Conservation (phyloP, 2,329 filamentous ascomycete species). For the Arthroderma uncinatum region DNA sequence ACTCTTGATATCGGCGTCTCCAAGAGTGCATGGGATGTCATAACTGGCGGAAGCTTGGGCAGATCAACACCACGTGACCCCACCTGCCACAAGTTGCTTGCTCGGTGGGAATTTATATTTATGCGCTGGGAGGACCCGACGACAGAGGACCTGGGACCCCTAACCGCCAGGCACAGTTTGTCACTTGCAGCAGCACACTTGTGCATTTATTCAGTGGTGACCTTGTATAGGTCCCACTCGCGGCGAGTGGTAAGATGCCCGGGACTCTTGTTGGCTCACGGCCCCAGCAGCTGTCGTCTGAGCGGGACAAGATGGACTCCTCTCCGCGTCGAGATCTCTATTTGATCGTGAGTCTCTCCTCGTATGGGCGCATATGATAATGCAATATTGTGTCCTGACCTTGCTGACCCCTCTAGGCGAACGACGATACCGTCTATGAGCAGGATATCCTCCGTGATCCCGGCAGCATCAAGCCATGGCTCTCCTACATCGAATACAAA, state of each 20-base stretch:
- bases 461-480: constrained; percentile 83
- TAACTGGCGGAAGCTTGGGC: background rate
- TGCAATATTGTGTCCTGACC: constrained; percentile 20
- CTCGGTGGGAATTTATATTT: background rate
- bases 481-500: constrained; percentile 89
- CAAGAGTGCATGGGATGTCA: background rate
- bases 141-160: background rate
- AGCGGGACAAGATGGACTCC: constrained; percentile 33
- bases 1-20: background rate
- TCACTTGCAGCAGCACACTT: background rate
- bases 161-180: background rate
- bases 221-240: constrained; percentile 16
- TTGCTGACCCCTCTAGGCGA: constrained; percentile 46
- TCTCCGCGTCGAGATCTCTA: constrained; percentile 34
- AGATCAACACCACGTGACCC: background rate
- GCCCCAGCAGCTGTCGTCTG: constrained; percentile 34
- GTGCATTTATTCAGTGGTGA: constrained; percentile 11
- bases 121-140: background rate
- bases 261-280: constrained; percentile 40
- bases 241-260: constrained; percentile 38
- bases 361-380: background rate
- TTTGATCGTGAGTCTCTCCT: constrained; percentile 31
- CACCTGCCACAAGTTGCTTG: background rate
- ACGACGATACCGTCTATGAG: constrained; percentile 91
- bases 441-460: constrained; percentile 83